Percentiles rank a stretch among this genome's conserved stretches.
These are phyloP conservation scores for Porcisia hertigi DNA, from an alignment of 208 protist species.

Conservation along the genomic window DNA sequence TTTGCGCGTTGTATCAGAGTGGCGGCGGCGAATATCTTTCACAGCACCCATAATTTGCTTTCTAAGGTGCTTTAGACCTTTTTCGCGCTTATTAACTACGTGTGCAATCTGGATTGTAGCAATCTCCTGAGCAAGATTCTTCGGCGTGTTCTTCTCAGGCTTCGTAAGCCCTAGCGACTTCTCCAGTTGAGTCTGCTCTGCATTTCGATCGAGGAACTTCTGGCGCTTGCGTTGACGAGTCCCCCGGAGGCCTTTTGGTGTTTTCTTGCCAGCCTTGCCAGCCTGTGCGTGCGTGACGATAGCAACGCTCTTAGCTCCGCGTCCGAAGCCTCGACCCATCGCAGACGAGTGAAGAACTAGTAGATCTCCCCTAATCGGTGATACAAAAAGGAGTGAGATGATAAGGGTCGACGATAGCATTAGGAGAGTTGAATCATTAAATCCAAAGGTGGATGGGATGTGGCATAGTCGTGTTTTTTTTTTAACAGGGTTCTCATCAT, in stretches of 20 bases:
- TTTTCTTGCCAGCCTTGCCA: slow-evolving; percentile 69
- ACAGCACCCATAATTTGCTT: slow-evolving; percentile 79
- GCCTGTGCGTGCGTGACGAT: slow-evolving; percentile 85
- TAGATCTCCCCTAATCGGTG: background rate
- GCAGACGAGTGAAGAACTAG: background rate
- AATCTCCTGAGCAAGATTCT: slow-evolving; percentile 77
- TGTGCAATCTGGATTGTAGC: slow-evolving; percentile 74
- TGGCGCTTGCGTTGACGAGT: slow-evolving; percentile 67
- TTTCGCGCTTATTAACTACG: slow-evolving; percentile 77
- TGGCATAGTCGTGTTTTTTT: background rate
- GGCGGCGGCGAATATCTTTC: slow-evolving; percentile 56
- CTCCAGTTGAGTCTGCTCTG: slow-evolving; percentile 59
- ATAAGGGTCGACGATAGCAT: background rate
- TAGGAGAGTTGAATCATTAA: background rate
- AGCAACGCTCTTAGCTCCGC: slow-evolving; percentile 80
- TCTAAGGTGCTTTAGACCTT: slow-evolving; percentile 68
- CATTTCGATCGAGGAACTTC: slow-evolving; percentile 44
- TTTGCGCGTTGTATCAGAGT: slow-evolving; percentile 48
- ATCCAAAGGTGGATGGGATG: background rate
- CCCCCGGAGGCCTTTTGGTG: slow-evolving; percentile 73
- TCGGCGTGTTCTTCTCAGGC: slow-evolving; percentile 36
- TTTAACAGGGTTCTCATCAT: background rate
- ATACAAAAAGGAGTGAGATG: background rate
- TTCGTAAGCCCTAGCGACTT: slow-evolving; percentile 62
- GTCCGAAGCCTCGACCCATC: slow-evolving; percentile 87